Conservation (phyloP, 1,139 yeast genomes). For the Fermentozyma sake region DNA sequence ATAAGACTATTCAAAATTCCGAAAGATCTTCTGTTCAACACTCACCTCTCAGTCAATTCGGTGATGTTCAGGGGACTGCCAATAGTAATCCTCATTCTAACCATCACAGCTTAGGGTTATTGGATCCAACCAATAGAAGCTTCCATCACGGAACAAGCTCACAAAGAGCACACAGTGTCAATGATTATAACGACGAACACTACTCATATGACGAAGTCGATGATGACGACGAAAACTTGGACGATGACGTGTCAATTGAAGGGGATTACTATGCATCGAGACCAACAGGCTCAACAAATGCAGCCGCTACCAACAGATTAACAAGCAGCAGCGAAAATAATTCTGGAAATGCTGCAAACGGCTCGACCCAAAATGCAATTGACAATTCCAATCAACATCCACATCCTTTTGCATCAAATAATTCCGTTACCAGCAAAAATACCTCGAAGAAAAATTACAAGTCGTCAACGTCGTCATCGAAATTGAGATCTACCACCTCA, state of each 20-base stretch:
- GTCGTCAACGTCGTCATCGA: constrained; percentile 32
- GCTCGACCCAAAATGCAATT: constrained; percentile 1
- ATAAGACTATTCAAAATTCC: constrained; percentile 1
- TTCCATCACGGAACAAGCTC: constrained; percentile 7
- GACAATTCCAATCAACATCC: constrained; percentile 2
- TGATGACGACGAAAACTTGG: constrained; percentile 24
- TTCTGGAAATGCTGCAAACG: background rate
- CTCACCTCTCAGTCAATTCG: constrained; percentile 5
- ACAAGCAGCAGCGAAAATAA: constrained; percentile 1
- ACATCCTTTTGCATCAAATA: constrained; percentile 1
- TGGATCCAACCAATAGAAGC: constrained; percentile 4
- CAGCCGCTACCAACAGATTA: constrained; percentile 2
- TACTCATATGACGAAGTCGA: constrained; percentile 29
- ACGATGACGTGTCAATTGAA: constrained; percentile 33
- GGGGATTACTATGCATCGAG: constrained; percentile 18
- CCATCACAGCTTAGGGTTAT: constrained; percentile 8
- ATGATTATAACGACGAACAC: constrained; percentile 14
- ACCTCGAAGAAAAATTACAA: constrained; percentile 23
- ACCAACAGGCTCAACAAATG: constrained; percentile 4
- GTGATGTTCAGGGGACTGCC: constrained; percentile 1
- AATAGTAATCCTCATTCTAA: constrained; percentile 1
- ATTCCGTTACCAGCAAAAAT: constrained; percentile 18
- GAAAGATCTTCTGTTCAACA: constrained; percentile 7
- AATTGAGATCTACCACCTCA: constrained; percentile 63
- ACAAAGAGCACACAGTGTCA: constrained; percentile 11